A percentile compares a stretch with the other conserved stretches of the same genome.
Evolutionary conservation across 2,329 filamentous ascomycete genomes (phyloP).

Genomic region (Coniella vitis): DNA sequence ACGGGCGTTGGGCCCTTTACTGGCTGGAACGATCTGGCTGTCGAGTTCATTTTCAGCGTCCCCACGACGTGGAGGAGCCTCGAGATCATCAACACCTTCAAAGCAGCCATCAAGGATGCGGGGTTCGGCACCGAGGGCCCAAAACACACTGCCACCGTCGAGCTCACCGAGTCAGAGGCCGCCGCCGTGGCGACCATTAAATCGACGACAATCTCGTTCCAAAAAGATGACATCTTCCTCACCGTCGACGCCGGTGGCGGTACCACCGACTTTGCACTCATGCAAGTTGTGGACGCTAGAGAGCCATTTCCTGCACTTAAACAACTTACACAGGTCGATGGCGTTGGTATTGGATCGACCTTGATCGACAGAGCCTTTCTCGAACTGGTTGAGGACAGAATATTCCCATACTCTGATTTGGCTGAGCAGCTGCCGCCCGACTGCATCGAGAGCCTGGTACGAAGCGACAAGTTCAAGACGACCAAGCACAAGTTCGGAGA

Average conservation of each 20-base stretch:
- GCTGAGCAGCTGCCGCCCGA: slow-evolving; percentile 28
- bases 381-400: slow-evolving; percentile 30
- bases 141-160: slow-evolving; percentile 32
- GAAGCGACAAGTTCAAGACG: slow-evolving; percentile 31
- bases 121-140: slow-evolving; percentile 41
- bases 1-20: slow-evolving; percentile 28
- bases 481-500: slow-evolving; percentile 38
- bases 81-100: slow-evolving; percentile 44
- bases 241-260: slow-evolving; percentile 40
- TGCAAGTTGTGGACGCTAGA: slow-evolving; percentile 29
- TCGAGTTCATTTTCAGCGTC: slow-evolving; percentile 50
- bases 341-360: slow-evolving; percentile 38
- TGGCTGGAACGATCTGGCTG: slow-evolving; percentile 37
- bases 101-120: slow-evolving; percentile 36
- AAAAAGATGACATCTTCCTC: slow-evolving; percentile 33
- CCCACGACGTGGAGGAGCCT: slow-evolving; percentile 50
- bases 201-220: slow-evolving; percentile 31
- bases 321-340: slow-evolving; percentile 32
- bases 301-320: slow-evolving; percentile 23
- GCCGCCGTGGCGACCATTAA: slow-evolving; percentile 41
- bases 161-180: slow-evolving; percentile 42
- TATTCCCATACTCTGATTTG: slow-evolving; percentile 30
- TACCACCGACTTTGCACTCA: slow-evolving; percentile 39
- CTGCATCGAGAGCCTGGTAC: slow-evolving; percentile 30
- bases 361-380: slow-evolving; percentile 39